Percentiles rank a stretch among this genome's conserved stretches.
phyloP scores from a whole-genome alignment of 257 asterid genomes.

The Nicotiana tabacum region DNA sequence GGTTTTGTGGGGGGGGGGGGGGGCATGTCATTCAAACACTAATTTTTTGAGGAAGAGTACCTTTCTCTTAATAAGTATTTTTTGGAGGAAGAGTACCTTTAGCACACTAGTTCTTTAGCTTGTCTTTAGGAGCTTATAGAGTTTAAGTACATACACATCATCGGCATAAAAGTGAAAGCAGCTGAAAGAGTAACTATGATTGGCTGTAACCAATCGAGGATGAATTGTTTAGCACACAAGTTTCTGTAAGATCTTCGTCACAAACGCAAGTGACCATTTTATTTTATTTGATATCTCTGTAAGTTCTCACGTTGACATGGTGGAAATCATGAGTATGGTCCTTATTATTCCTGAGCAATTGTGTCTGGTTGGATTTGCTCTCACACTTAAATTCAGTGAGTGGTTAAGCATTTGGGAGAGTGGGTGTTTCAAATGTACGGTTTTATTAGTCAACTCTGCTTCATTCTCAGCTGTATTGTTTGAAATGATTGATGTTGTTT shows the following conservation, averaged over 20 bases:
- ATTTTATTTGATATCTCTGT: background rate
- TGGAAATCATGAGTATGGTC: background rate
- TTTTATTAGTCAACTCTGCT: background rate
- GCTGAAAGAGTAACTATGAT: background rate
- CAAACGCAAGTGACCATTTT: background rate
- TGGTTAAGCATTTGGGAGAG: background rate
- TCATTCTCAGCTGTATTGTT: background rate
- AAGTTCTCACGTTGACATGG: background rate
- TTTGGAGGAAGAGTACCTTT: background rate
- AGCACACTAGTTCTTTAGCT: background rate
- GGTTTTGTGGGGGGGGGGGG: background rate
- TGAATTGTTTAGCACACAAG: background rate
- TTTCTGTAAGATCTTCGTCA: background rate
- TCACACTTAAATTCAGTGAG: background rate
- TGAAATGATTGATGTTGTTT: background rate
- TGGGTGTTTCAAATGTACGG: background rate
- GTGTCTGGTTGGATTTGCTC: background rate
- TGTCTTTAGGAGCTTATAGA: background rate
- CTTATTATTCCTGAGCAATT: background rate
- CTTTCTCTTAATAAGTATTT: background rate
- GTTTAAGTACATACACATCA: background rate
- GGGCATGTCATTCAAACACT: background rate
- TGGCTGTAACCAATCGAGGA: background rate
- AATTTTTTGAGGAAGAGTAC: background rate
- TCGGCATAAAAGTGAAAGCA: background rate